A percentile compares a stretch with the other conserved stretches of the same genome.
Evolutionary conservation across 83 land plant genomes (phyloP).

Genomic region (Thuja plicata): DNA sequence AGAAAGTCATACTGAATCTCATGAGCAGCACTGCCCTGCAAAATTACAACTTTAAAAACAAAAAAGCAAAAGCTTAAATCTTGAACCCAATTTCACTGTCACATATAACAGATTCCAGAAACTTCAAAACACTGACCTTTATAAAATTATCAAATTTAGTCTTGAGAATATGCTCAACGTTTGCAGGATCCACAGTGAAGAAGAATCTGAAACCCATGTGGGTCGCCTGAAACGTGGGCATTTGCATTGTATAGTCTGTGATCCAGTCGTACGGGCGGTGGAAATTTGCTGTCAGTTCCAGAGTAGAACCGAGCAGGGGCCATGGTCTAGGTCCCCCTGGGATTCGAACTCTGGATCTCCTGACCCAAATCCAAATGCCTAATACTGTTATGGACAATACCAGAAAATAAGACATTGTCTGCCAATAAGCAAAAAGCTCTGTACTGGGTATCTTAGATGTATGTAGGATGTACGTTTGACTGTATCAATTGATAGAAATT

Average conservation of each 20-base stretch:
- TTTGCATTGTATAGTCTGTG: background rate
- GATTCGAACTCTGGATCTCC: background rate
- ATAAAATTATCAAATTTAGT: slow-evolving; percentile 4
- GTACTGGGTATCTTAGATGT: too few species aligned
- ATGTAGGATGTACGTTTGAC: too few species aligned
- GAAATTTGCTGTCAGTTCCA: slow-evolving; percentile 2
- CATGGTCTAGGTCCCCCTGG: background rate
- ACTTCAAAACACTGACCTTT: background rate
- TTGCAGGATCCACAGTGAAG: slow-evolving; percentile 5
- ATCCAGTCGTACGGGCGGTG: slow-evolving; percentile 8
- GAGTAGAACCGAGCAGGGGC: slow-evolving; percentile 4
- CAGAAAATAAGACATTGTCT: background rate
- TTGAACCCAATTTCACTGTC: background rate
- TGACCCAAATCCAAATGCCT: background rate
- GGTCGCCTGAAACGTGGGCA: background rate
- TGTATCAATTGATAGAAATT: too few species aligned
- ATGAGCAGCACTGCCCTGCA: slow-evolving; percentile 14
- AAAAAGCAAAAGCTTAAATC: background rate
- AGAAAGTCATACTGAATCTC: slow-evolving; percentile 13
- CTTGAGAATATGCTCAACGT: slow-evolving; percentile 2
- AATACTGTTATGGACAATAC: background rate
- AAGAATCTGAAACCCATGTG: background rate
- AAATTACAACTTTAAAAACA: background rate
- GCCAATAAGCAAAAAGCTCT: background rate
- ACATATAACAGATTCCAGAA: background rate